These are phyloP conservation scores for Xylaria sp. DNA, from an alignment of 2,329 filamentous ascomycete species.

Conservation along the genomic window DNA sequence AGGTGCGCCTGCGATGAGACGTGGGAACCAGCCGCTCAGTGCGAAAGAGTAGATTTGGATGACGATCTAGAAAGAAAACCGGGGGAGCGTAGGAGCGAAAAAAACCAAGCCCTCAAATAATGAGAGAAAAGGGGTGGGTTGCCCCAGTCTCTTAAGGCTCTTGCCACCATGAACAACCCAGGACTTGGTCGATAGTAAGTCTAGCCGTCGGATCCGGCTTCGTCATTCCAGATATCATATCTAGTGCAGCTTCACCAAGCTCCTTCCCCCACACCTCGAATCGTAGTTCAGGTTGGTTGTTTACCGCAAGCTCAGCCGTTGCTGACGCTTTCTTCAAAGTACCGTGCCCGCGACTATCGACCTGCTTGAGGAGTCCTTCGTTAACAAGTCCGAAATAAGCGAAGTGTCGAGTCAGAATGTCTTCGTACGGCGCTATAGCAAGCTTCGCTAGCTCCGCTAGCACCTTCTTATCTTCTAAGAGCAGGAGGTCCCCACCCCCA, in stretches of 20 bases:
- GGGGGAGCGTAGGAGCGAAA: neutral
- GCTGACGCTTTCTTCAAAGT: slow-evolving; percentile 32
- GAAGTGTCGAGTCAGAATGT: slow-evolving; percentile 43
- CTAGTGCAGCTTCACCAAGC: slow-evolving; percentile 26
- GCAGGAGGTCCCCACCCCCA: slow-evolving; percentile 30
- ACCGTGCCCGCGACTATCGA: slow-evolving; percentile 37
- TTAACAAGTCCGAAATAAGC: slow-evolving; percentile 43
- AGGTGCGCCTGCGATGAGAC: neutral
- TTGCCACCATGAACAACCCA: slow-evolving; percentile 33
- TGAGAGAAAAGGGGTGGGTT: neutral
- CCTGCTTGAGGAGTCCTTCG: slow-evolving; percentile 39
- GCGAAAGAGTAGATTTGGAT: neutral
- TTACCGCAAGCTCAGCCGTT: slow-evolving; percentile 12
- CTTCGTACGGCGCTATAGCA: slow-evolving; percentile 41
- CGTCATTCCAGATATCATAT: slow-evolving; percentile 45
- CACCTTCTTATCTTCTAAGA: slow-evolving; percentile 39
- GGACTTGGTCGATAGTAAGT: slow-evolving; percentile 42
- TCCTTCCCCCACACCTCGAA: slow-evolving; percentile 29
- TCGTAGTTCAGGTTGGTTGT: slow-evolving; percentile 39
- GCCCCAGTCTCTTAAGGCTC: slow-evolving; percentile 1
- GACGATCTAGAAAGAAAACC: neutral
- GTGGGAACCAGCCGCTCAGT: neutral
- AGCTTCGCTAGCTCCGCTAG: slow-evolving; percentile 34
- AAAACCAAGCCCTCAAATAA: neutral
- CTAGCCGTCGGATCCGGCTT: slow-evolving; percentile 42